Base-by-base conservation (phyloP, 1,139 yeast species). In the Saccharomycopsis phalli region DNA sequence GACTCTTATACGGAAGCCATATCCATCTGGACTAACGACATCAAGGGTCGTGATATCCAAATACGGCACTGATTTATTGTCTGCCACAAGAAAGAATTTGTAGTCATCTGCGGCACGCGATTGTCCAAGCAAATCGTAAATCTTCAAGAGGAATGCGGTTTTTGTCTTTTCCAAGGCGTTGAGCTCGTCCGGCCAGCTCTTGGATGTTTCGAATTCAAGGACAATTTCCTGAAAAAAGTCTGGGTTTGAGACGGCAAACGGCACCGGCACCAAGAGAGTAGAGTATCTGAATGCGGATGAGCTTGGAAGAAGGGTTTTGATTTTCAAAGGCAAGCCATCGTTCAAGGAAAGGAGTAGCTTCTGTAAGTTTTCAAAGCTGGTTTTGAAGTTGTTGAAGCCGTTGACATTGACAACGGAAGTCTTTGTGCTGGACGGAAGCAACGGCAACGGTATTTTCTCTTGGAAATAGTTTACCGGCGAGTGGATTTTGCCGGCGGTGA, bases 131-230 rank as follows among this genome's bases (percentile, higher is more conserved):
- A 65, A 59, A 44, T 83, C 86, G 47, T 74, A 70, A 14, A 88
- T 72, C 51, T 82, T 81, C 38, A 93, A 58, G 51, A 91, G 63
- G 51, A 93, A 84, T 4, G 97, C 98, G 29, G 91, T 72, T 56
- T 93, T 93, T 14, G 95, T 82, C 53, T 81, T 79, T 56, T 91
- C 98, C 44, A 87, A 64, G 1, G 96, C 88, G 28, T 69, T 64
- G 4, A 86, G 58, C 57, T 91, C 95, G 59, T 84, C 95, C 1
- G 99, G 98, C 99, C 98, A 93, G 58, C 78, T 76, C n/a, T 76
- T 69, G 1, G 95, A 82, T 3, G 83, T 67, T 62, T 93, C 98
- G 59, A 93, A 86, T 59, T 87, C 95, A 36, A 93, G 59, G 10
- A 88, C 69, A 20, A 80, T 77, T 38, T 81, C 87, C 50, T 82